Conservation (phyloP, 805 yeast species). For the Dipodascopsis uninucleata region DNA sequence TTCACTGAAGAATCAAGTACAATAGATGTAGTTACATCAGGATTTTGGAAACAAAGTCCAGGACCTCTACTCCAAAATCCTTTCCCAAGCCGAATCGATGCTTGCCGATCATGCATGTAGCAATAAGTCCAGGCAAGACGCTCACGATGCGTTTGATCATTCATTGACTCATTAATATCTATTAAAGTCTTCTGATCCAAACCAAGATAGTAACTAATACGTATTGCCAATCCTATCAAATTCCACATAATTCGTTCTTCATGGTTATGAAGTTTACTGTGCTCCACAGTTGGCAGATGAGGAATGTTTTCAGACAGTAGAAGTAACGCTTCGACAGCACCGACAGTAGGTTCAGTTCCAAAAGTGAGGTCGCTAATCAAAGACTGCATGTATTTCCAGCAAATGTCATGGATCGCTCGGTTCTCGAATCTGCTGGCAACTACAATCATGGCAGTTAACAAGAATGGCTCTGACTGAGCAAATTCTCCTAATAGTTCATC, state of each 20-base stretch:
- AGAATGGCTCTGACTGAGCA: conserved; percentile 9
- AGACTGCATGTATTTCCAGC: conserved; percentile 21
- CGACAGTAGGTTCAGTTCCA: conserved; percentile 26
- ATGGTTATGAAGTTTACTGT: conserved; percentile 5
- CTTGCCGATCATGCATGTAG: conserved; percentile 30
- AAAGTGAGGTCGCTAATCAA: conserved; percentile 14
- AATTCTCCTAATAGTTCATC: conserved; percentile 17
- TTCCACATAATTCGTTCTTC: conserved; percentile 30
- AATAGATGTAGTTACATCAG: conserved; percentile 16
- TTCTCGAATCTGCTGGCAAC: conserved; percentile 15
- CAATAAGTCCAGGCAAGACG: conserved; percentile 30
- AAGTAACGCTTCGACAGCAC: conserved; percentile 28
- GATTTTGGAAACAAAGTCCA: conserved; percentile 27
- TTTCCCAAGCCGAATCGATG: conserved; percentile 29
- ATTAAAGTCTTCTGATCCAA: conserved; percentile 30
- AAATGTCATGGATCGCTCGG: conserved; percentile 11
- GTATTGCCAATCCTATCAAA: conserved; percentile 28
- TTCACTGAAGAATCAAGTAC: conserved; percentile 17
- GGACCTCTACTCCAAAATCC: conserved; percentile 32
- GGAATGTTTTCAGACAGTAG: conserved; percentile 31
- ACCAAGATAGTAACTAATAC: conserved; percentile 28
- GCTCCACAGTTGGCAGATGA: conserved; percentile 7
- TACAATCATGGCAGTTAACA: conserved; percentile 16
- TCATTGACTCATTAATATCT: conserved; percentile 14
- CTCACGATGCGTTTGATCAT: conserved; percentile 25